Conservation (phyloP, 1,139 yeast genomes). For the Hemisphaericaspora xylanilytica region DNA sequence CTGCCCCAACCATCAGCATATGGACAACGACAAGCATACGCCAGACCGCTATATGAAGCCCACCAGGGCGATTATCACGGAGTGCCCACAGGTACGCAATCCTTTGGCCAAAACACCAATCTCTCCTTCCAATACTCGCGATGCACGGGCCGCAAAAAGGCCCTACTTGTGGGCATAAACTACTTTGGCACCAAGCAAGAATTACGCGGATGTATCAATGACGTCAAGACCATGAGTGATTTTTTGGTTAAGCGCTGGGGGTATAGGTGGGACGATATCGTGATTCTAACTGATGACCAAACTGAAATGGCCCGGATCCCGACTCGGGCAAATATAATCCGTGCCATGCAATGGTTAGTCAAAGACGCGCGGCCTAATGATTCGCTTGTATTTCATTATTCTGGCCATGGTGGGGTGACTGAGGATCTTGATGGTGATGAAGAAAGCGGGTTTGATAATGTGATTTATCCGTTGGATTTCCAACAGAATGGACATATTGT, state of each 20-base stretch:
- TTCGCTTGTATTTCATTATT: slow-evolving; percentile 78
- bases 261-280: slow-evolving; percentile 75
- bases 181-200: slow-evolving; percentile 69
- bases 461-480: slow-evolving; percentile 87
- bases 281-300: slow-evolving; percentile 76
- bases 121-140: slow-evolving; percentile 64
- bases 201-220: slow-evolving; percentile 85
- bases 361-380: slow-evolving; percentile 82
- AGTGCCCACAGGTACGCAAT: slow-evolving; percentile 34
- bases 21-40: slow-evolving; percentile 12
- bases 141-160: slow-evolving; percentile 74
- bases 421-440: slow-evolving; percentile 85
- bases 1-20: slow-evolving; percentile 11
- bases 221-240: slow-evolving; percentile 60
- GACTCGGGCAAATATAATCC: slow-evolving; percentile 69
- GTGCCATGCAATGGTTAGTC: slow-evolving; percentile 92
- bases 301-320: slow-evolving; percentile 67
- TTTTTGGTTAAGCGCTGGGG: slow-evolving; percentile 58
- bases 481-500: slow-evolving; percentile 67
- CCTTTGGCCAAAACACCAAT: slow-evolving; percentile 27
- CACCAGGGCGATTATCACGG: slow-evolving; percentile 12
- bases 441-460: slow-evolving; percentile 83
- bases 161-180: slow-evolving; percentile 81
- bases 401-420: slow-evolving; percentile 91
- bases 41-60: slow-evolving; percentile 16